phyloP scores from a whole-genome alignment of 306 rosid genomes.

The Fragaria ananassa region DNA sequence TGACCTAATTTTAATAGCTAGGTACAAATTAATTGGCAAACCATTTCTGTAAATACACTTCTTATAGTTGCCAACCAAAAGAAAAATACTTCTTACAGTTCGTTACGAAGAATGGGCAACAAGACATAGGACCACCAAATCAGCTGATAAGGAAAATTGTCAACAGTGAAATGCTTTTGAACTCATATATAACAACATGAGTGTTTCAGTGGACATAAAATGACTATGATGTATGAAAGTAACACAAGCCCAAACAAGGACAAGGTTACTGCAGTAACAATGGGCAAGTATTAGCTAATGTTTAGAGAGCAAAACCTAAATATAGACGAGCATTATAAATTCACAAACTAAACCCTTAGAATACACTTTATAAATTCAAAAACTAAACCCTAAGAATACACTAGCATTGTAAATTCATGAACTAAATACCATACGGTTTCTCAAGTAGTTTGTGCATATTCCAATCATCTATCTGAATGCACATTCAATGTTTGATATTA shows the following conservation, averaged over 20 bases:
- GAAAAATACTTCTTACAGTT: not conserved
- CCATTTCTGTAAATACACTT: not conserved
- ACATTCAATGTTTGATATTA: not conserved
- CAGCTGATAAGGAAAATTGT: not conserved
- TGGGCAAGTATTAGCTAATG: not conserved
- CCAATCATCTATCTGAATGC: not conserved
- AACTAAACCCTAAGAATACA: not conserved
- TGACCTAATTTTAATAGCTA: not conserved
- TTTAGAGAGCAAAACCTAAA: not conserved
- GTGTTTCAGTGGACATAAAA: not conserved
- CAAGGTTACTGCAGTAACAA: not conserved
- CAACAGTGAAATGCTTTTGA: not conserved
- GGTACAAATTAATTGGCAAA: not conserved
- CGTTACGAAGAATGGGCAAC: not conserved
- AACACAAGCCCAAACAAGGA: constrained; percentile 1
- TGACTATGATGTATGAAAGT: not conserved
- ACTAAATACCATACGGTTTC: not conserved
- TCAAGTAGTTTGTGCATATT: not conserved
- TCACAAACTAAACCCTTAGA: not conserved
- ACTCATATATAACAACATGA: not conserved
- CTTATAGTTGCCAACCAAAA: not conserved
- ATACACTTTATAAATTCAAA: not conserved
- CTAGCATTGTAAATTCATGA: not conserved
- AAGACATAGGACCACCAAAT: not conserved
- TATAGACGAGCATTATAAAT: not conserved